phyloP scores from a whole-genome alignment of 2,329 filamentous ascomycete genomes.

The Bretziella fagacearum region DNA sequence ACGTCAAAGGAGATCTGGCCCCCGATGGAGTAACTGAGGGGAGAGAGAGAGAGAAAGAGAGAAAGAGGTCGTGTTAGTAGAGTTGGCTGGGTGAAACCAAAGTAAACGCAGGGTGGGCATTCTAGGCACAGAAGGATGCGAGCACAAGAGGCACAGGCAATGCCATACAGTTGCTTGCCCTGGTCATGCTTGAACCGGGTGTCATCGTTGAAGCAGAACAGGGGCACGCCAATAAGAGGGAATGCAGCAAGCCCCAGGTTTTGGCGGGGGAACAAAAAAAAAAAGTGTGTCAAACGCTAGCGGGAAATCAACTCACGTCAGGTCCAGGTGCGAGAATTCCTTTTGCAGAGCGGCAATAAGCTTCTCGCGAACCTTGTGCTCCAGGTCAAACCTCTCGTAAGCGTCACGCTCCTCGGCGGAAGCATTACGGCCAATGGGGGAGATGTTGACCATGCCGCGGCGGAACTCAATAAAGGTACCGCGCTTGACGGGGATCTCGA shows the following conservation, averaged over 20 bases:
- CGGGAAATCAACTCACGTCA: constrained; percentile 56
- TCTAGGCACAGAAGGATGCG: no score
- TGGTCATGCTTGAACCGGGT: neutral
- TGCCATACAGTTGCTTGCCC: neutral
- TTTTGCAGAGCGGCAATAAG: constrained; percentile 64
- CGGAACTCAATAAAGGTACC: constrained; percentile 79
- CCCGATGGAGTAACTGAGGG: constrained; percentile 67
- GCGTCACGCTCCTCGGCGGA: constrained; percentile 61
- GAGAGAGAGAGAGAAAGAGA: no score
- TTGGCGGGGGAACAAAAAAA: neutral
- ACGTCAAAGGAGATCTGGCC: constrained; percentile 98
- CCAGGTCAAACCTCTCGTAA: constrained; percentile 66
- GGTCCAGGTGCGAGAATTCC: constrained; percentile 63
- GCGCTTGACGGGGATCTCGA: constrained; percentile 68
- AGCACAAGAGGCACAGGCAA: neutral
- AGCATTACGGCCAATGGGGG: constrained; percentile 73
- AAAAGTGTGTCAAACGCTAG: constrained; percentile 6
- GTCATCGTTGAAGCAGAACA: neutral
- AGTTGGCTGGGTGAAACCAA: neutral
- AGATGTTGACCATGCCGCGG: constrained; percentile 82
- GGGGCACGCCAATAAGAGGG: neutral
- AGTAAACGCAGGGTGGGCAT: neutral
- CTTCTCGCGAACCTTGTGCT: constrained; percentile 56
- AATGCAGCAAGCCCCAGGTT: constrained; percentile 5
- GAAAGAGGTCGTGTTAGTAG: neutral